Evolutionary conservation across 768 basidiomycete genomes (phyloP).

Genomic region (Lactarius deliciosus): DNA sequence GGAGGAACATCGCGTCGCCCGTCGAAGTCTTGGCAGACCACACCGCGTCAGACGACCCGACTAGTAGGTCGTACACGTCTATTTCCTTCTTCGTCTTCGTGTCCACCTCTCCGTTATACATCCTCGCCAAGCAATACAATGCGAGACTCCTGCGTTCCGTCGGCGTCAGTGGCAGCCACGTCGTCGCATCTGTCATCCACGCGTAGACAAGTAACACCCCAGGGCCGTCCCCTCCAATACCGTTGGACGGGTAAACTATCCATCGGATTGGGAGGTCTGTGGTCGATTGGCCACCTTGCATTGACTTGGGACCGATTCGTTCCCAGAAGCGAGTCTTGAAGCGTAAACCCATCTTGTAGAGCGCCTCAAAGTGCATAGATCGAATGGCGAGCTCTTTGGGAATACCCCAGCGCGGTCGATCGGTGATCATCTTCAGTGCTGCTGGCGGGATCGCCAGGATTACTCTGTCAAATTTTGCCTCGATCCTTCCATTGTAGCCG

Average conservation of each 20-base stretch:
- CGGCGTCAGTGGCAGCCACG: conserved; percentile 30
- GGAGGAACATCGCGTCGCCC: conserved; percentile 36
- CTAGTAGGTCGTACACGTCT: conserved; percentile 31
- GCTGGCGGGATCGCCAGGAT: conserved; percentile 32
- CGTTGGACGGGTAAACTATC: conserved; percentile 28
- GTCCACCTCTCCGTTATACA: conserved; percentile 28
- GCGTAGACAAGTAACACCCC: conserved; percentile 34
- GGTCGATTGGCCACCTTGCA: conserved; percentile 27
- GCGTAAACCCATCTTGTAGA: conserved; percentile 32
- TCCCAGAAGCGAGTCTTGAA: conserved; percentile 32
- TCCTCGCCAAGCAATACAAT: conserved; percentile 28
- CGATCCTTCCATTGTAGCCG: conserved; percentile 8
- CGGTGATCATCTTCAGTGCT: conserved; percentile 31
- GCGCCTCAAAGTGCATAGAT: conserved; percentile 32
- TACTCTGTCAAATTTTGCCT: conserved; percentile 29
- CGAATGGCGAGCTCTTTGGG: conserved; percentile 31
- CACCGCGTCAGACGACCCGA: conserved; percentile 30
- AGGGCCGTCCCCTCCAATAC: conserved; percentile 29
- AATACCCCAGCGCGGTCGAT: conserved; percentile 29
- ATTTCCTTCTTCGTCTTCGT: conserved; percentile 7
- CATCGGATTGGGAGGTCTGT: conserved; percentile 29
- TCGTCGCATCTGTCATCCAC: conserved; percentile 33
- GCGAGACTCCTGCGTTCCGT: conserved; percentile 30
- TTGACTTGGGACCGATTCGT: conserved; percentile 6
- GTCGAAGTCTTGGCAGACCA: conserved; percentile 32